A percentile compares a stretch with the other conserved stretches of the same genome.
phyloP scores from a whole-genome alignment of 257 asterid genomes.

The Apocynum venetum region DNA sequence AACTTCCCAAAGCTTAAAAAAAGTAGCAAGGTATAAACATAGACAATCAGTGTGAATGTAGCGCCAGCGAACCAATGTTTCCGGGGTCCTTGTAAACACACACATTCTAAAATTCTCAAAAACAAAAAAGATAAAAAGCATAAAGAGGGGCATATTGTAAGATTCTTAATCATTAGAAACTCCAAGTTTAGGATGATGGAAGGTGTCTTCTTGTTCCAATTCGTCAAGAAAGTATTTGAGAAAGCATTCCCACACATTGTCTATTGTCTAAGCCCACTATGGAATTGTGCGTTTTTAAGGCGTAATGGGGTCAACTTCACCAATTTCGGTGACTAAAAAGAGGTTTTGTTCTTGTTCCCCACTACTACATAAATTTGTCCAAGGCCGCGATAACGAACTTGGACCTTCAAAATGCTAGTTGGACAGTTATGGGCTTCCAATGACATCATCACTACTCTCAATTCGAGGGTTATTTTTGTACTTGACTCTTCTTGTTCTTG shows the following conservation, averaged over 20 bases:
- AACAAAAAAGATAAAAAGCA: background rate
- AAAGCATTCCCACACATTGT: background rate
- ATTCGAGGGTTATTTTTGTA: background rate
- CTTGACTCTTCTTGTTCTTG: background rate
- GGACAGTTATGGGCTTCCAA: background rate
- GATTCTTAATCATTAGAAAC: conserved; percentile 1
- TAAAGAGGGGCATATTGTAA: background rate
- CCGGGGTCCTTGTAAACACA: background rate
- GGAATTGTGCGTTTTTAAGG: background rate
- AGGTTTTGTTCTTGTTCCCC: background rate
- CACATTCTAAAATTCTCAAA: background rate
- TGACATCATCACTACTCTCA: background rate
- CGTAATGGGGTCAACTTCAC: background rate
- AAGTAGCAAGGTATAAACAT: background rate
- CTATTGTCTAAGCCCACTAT: background rate
- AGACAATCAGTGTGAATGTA: background rate
- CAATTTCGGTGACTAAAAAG: background rate
- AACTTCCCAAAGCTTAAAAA: background rate
- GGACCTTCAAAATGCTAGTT: background rate
- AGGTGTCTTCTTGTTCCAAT: background rate
- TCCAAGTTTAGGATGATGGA: background rate
- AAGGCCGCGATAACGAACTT: background rate
- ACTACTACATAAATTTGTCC: background rate
- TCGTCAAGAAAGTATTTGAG: background rate
- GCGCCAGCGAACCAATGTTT: background rate